Conservation (phyloP, 2,329 filamentous ascomycete species). For the Xylariaceae sp. region DNA sequence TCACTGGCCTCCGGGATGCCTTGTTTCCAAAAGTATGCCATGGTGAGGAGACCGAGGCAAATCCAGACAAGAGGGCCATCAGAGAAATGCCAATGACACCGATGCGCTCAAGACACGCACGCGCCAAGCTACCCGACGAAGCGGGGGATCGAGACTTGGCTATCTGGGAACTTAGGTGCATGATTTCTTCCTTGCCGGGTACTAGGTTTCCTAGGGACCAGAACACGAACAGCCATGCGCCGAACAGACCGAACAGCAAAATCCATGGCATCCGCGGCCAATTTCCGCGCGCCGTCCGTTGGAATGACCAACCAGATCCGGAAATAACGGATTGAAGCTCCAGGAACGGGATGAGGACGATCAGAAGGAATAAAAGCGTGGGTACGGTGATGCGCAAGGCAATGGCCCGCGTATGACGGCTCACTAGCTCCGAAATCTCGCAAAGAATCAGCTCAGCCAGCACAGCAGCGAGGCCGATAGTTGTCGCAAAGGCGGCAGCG, state of each 20-base stretch:
- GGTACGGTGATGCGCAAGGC: conserved; percentile 68
- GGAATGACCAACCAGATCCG: conserved; percentile 59
- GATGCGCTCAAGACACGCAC: conserved; percentile 63
- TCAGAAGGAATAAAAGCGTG: conserved; percentile 65
- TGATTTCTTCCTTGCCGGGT: conserved; percentile 39
- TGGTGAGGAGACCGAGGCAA: conserved; percentile 80
- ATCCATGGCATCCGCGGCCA: conserved; percentile 60
- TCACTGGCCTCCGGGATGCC: conserved; percentile 54
- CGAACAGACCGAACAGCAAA: conserved; percentile 60
- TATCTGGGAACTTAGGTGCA: conserved; percentile 37
- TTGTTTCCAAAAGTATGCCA: conserved; percentile 77
- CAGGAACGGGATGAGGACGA: conserved; percentile 73
- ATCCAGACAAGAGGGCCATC: conserved; percentile 85
- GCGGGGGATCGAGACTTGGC: conserved; percentile 39
- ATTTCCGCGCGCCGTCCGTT: conserved; percentile 52
- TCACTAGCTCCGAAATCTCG: conserved; percentile 75
- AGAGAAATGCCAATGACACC: conserved; percentile 81
- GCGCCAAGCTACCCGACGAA: conserved; percentile 39
- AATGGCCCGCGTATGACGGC: conserved; percentile 60
- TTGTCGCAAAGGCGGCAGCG: conserved; percentile 68
- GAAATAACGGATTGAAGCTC: conserved; percentile 66
- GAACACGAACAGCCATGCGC: conserved; percentile 67
- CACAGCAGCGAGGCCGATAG: conserved; percentile 71
- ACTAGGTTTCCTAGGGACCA: conserved; percentile 71
- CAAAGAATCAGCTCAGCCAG: conserved; percentile 78